Base-by-base conservation (phyloP, 306 rosid species). In the Arachis hypogaea region DNA sequence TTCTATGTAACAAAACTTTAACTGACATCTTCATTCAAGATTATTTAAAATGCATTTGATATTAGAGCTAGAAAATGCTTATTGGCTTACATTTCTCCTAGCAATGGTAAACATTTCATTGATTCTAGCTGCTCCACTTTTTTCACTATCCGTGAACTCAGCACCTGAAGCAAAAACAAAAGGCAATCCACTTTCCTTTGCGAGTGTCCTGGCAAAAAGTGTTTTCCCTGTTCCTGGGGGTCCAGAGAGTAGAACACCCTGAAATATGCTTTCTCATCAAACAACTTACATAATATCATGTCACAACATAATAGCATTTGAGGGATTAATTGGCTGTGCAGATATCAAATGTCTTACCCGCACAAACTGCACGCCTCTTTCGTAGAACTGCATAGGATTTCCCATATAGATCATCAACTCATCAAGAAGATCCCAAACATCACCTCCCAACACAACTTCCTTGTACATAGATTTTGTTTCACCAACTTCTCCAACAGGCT, bases 221-320 rank as follows among this genome's bases (percentile, higher is more conserved):
- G 99, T 94, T 83, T 94, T 94, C 54, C 99, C 99, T 36, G 99
- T 94, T 82, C 99, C 97, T 75, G 96, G 97, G 77, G 99, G 99
- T 73, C 99, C 97, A 82, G 97, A 94, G 71, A 92, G 96, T 74
- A 94, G 96, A 82, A 94, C 97, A 68, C 99, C 97, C 99, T 94
- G 87, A 78, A 78, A 72, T 16, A 57, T 52, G 69, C 67, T 57
- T 57, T 54, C 72, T 77, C 74, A 75, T 72, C 69, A 80, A 77
- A 68, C 73, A 78, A 49, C 59, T 58, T 70, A 65, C 56, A 46
- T 54, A 58, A 38, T 60, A 42, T 56, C 29, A 56, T 46, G 43
- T 66, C 77, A 66, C 54, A 66, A 45, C 72, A 75, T 70, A 50
- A 59, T 49, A 72, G 79, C 55, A n/a, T 58, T 63, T 47, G 69